Evolutionary conservation across 257 asterid species (phyloP), one percentile per base, ranked within the genome.

Genomic region (Solanum infundibuliforme): DNA sequence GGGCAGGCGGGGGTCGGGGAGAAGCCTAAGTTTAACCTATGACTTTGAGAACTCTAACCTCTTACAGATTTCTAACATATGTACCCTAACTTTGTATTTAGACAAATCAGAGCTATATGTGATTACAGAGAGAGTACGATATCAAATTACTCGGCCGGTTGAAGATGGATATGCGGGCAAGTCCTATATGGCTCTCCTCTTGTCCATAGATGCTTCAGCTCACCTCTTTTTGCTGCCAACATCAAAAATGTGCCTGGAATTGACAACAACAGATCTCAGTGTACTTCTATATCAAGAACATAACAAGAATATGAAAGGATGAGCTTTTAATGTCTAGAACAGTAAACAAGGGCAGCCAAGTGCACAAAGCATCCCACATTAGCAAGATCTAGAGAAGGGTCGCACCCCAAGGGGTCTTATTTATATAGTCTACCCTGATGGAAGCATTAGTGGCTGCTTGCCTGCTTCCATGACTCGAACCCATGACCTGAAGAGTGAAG

Each of bases 181-280:
- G 92, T 92, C 66, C 97, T 91, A 72, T 93, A 94, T 7, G 99
- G 99, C 77, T 95, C 98, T 34, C 99, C 99, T 86, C 90, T 93
- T 16, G 93, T 91, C 99, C 99, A 97, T 9, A 95, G 87, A 87
- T 91, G 94, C 96, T 91, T 91, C 89, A 95, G 88, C 27, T 95
- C 98, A 27, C 99, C 99, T 89, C 95, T 94, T 93, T 92, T 92
- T 91, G 89, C 91, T 34, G 94, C 98, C 86, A 95, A 74, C 5
- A 92, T 43, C 87, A 97, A 91, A 90, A 96, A 89, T 0, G 99
- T 94, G 34, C 99, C 99, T 97, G 93, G 86, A 8, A 60, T 87
- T 7, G 13, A 55, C 74, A 46, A 68, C 8, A 84, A 8, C 74
- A n/a, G 46, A 13, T 31, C 20, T 25, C 21, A 58, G 23, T 11